These are phyloP conservation scores for Urochloa ruziziensis DNA, from an alignment of 176 grass and related monocot genomes.

Conservation along the genomic window DNA sequence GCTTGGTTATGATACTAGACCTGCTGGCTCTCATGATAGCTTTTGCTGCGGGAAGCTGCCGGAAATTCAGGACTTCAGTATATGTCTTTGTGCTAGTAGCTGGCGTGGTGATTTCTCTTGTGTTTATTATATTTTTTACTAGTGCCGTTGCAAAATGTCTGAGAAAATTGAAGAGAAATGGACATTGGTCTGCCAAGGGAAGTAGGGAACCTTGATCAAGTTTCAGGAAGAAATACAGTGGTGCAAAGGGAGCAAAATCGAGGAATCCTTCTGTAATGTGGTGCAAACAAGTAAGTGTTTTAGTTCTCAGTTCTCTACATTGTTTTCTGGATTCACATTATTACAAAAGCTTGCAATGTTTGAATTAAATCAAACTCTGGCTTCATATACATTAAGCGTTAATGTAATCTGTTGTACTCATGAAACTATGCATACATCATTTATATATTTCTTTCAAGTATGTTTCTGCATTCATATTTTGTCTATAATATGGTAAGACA, in stretches of 20 bases:
- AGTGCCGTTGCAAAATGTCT: background rate
- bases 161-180: background rate
- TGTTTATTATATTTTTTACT: slow-evolving; percentile 1
- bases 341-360: background rate
- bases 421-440: background rate
- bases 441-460: too few species aligned
- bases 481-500: background rate
- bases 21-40: slow-evolving; percentile 44
- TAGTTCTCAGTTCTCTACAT: background rate
- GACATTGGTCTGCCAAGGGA: background rate
- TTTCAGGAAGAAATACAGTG: background rate
- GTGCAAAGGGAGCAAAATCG: background rate
- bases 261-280: background rate
- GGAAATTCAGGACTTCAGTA: slow-evolving; percentile 35
- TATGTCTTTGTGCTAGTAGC: slow-evolving; percentile 40
- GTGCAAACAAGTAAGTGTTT: background rate
- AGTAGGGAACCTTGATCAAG: background rate
- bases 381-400: background rate
- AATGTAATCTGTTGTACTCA: background rate
- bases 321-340: background rate
- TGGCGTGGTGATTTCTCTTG: slow-evolving; percentile 23
- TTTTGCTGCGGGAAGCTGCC: slow-evolving; percentile 52
- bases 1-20: slow-evolving; percentile 39
- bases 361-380: background rate
- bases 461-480: background rate